Percentiles rank a stretch among this genome's conserved stretches.
phyloP scores from a whole-genome alignment of 2,329 filamentous ascomycete genomes.

The Sporothrix schenckii region DNA sequence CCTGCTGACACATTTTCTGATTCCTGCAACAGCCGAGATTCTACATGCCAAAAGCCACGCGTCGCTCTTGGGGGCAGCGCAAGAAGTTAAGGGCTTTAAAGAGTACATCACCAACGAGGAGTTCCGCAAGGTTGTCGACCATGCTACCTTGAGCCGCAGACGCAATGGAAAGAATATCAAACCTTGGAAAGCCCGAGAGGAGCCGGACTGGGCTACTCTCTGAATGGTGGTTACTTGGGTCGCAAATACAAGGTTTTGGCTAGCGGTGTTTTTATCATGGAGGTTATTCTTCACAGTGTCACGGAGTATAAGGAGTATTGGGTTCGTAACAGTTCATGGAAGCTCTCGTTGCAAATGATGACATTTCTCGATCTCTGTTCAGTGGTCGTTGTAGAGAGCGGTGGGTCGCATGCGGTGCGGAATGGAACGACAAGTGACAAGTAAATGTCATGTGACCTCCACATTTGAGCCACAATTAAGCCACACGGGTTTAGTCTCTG shows the following conservation, averaged over 20 bases:
- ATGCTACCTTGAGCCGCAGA: conserved; percentile 56
- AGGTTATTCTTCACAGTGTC: neutral
- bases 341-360: neutral
- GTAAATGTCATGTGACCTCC: neutral
- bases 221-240: neutral
- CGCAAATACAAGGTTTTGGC: neutral
- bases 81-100: conserved; percentile 57
- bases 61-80: conserved; percentile 52
- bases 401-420: too few species aligned
- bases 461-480: neutral
- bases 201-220: conserved; percentile 59
- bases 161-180: conserved; percentile 60
- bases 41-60: conserved; percentile 54
- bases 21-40: conserved; percentile 50
- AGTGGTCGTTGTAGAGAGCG: too few species aligned
- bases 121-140: conserved; percentile 55
- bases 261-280: neutral
- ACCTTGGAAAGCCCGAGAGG: conserved; percentile 61
- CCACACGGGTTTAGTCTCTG: neutral
- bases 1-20: neutral
- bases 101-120: conserved; percentile 52
- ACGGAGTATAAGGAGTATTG: neutral
- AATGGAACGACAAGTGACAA: neutral
- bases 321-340: neutral
- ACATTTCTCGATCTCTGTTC: too few species aligned